A percentile compares a stretch with the other conserved stretches of the same genome.
phyloP scores from a whole-genome alignment of 78 protist species.

The Emiliania huxleyi region DNA sequence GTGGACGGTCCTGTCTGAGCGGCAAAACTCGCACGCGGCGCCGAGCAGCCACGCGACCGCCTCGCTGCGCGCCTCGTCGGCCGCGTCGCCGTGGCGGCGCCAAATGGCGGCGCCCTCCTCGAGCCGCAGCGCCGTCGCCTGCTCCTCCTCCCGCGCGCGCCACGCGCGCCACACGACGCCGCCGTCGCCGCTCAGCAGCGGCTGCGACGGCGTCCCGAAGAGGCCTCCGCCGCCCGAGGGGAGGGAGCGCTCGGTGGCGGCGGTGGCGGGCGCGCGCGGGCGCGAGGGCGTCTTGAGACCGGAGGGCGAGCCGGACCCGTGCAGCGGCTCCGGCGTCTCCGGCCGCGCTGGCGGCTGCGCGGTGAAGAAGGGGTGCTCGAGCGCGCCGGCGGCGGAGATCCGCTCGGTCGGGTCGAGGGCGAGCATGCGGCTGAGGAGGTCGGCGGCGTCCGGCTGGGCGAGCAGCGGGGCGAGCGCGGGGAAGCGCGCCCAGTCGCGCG shows the following conservation, averaged over 20 bases:
- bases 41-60: background rate
- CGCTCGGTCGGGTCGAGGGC: background rate
- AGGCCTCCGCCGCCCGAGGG: background rate
- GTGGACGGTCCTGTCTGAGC: background rate
- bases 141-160: background rate
- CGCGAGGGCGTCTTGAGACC: too few relatives aligned
- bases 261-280: background rate
- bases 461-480: background rate
- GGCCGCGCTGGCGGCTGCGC: background rate
- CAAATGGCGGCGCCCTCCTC: background rate
- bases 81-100: background rate
- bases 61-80: background rate
- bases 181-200: background rate
- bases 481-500: background rate
- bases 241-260: background rate
- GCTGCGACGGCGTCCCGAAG: background rate
- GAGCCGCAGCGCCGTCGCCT: background rate
- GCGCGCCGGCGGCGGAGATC: constrained; percentile 7
- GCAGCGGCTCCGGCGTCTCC: background rate
- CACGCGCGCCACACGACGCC: background rate
- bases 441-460: background rate
- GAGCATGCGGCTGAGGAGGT: background rate
- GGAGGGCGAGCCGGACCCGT: too few relatives aligned
- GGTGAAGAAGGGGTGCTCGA: background rate
- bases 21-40: background rate